Conservation (phyloP, 768 basidiomycete genomes). For the Russula emetica region DNA sequence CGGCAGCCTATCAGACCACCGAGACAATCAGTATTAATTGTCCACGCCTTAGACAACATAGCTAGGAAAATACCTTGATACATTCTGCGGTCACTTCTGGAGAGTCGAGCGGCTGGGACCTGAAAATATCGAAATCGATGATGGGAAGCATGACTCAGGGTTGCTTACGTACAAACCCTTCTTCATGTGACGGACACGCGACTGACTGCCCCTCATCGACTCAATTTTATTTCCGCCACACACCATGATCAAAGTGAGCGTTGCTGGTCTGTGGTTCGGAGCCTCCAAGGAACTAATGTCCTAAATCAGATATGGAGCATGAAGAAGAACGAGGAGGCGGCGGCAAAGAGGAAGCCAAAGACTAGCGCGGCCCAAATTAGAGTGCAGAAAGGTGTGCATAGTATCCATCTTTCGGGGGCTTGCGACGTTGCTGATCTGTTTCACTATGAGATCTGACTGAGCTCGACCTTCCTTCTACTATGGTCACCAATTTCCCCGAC, state of each 20-base stretch:
- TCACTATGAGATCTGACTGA: slow-evolving; percentile 78
- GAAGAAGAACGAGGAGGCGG: slow-evolving; percentile 99
- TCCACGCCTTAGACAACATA: not conserved
- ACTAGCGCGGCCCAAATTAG: slow-evolving; percentile 97
- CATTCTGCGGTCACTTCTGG: slow-evolving; percentile 55
- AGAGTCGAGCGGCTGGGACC: slow-evolving; percentile 44
- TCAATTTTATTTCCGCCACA: not conserved
- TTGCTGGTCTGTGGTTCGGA: not conserved
- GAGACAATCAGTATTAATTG: slow-evolving; percentile 1
- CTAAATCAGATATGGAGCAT: slow-evolving; percentile 87
- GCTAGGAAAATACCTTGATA: slow-evolving; percentile 43
- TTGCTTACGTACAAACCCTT: not conserved
- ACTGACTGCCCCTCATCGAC: not conserved
- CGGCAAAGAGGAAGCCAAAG: slow-evolving; percentile 97
- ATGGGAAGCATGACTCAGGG: slow-evolving; percentile 51
- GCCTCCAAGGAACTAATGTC: slow-evolving; percentile 18
- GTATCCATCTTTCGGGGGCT: not conserved
- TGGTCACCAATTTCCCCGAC: slow-evolving; percentile 94
- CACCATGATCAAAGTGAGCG: slow-evolving; percentile 45
- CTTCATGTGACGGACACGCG: not conserved
- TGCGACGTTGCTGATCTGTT: not conserved
- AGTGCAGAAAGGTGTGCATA: slow-evolving; percentile 89
- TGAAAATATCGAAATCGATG: slow-evolving; percentile 73
- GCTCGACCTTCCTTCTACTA: slow-evolving; percentile 90
- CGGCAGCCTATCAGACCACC: slow-evolving; percentile 55